Evolutionary conservation across 768 basidiomycete genomes (phyloP).

Genomic region (Russula foetens): DNA sequence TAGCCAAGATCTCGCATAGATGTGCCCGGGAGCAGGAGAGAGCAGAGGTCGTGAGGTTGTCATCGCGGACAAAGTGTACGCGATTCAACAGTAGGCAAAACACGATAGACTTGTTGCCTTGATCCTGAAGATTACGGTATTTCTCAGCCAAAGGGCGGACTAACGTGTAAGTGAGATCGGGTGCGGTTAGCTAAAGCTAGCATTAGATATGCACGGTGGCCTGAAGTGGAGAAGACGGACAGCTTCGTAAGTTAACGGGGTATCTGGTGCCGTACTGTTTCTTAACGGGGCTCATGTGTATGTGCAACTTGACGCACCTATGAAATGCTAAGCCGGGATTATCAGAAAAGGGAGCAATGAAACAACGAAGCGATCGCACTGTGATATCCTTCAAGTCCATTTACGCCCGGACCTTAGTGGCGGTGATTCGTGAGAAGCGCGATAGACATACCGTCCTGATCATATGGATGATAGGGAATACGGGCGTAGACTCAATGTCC

Average conservation of each 20-base stretch:
- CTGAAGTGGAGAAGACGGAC: conserved; percentile 34
- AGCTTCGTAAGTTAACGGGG: conserved; percentile 74
- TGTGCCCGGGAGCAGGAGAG: conserved; percentile 69
- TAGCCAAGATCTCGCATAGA: conserved; percentile 88
- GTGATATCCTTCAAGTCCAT: conserved; percentile 9
- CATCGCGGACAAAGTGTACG: conserved; percentile 76
- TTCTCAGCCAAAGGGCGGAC: conserved; percentile 84
- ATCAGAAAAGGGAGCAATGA: not conserved
- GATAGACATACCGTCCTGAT: conserved; percentile 48
- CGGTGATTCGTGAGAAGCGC: not conserved
- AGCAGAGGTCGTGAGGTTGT: conserved; percentile 57
- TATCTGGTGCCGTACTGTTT: conserved; percentile 42
- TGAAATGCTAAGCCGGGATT: conserved; percentile 44
- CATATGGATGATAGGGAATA: conserved; percentile 78
- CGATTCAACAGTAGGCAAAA: conserved; percentile 88
- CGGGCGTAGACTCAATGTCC: conserved; percentile 49
- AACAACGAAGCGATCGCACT: not conserved
- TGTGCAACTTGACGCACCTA: conserved; percentile 39
- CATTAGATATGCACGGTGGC: not conserved
- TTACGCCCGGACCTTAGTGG: not conserved
- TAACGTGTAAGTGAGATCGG: conserved; percentile 87
- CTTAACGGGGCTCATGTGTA: conserved; percentile 1
- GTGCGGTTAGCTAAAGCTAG: conserved; percentile 54
- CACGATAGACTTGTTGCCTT: conserved; percentile 74
- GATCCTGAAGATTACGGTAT: conserved; percentile 61